Evolutionary conservation across 306 rosid species (phyloP).

Genomic region (Gastrolobium villosum): DNA sequence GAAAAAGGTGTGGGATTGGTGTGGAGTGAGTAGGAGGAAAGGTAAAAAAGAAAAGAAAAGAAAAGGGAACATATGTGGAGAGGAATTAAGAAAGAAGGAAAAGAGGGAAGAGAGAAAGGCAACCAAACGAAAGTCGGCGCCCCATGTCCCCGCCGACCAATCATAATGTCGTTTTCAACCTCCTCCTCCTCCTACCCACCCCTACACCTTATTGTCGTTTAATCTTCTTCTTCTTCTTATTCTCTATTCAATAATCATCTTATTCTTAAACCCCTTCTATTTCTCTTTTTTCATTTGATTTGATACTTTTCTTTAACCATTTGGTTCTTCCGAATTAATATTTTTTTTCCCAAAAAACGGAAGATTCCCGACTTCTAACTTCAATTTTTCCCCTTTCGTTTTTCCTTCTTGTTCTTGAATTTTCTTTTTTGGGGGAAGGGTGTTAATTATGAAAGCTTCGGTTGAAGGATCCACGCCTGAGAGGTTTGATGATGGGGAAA

Average conservation of each 20-base stretch:
- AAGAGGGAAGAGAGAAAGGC: slow-evolving; percentile 45
- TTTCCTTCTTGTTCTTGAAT: neutral
- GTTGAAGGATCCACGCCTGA: slow-evolving; percentile 64
- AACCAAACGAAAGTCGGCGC: slow-evolving; percentile 77
- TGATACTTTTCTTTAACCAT: neutral
- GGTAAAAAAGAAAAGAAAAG: neutral
- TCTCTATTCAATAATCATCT: neutral
- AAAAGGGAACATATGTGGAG: neutral
- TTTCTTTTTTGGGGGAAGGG: neutral
- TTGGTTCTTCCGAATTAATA: slow-evolving; percentile 65
- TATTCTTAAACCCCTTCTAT: slow-evolving; percentile 36
- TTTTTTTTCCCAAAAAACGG: slow-evolving; percentile 59
- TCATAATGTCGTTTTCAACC: slow-evolving; percentile 63
- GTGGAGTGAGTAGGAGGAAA: slow-evolving; percentile 33
- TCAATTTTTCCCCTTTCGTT: neutral
- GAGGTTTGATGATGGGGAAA: slow-evolving; percentile 71
- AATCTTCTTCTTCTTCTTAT: neutral
- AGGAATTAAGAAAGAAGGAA: neutral
- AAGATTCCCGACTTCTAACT: slow-evolving; percentile 46
- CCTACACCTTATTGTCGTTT: slow-evolving; percentile 12
- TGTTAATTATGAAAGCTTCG: slow-evolving; percentile 56
- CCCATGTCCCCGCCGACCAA: slow-evolving; percentile 84
- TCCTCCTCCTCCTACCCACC: neutral
- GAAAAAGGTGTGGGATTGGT: neutral
- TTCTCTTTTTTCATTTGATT: neutral